Percentiles rank a stretch among this genome's conserved stretches.
Conservation (phyloP, 257 asterid species). For the Solanum sejunctum region DNA sequence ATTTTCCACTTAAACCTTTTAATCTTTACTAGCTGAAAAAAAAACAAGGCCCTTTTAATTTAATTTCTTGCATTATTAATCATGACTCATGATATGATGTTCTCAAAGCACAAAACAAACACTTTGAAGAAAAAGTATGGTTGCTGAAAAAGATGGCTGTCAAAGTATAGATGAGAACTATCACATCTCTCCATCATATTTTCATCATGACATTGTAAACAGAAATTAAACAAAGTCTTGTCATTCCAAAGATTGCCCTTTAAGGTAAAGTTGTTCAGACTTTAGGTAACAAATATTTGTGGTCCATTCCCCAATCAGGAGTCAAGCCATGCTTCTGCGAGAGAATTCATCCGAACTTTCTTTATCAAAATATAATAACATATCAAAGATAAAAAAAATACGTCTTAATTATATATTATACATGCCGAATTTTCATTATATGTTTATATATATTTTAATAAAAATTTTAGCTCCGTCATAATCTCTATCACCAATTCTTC, state of each 20-base stretch:
- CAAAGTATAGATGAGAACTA: conserved; percentile 50
- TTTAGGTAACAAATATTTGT: neutral
- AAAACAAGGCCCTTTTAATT: neutral
- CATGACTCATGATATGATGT: neutral
- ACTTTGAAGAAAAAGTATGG: neutral
- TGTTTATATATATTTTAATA: neutral
- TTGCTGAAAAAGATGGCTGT: conserved; percentile 60
- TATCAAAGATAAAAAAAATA: too few species aligned
- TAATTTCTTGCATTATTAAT: neutral
- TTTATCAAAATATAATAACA: neutral
- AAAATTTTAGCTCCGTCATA: neutral
- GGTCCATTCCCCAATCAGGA: neutral
- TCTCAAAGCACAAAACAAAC: neutral
- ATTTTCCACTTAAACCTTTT: neutral
- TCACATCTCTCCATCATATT: conserved; percentile 37
- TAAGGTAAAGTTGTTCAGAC: conserved; percentile 4
- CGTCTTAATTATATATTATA: neutral
- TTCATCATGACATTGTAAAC: neutral
- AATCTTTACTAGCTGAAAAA: neutral
- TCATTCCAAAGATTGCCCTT: conserved; percentile 9
- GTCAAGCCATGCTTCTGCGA: neutral
- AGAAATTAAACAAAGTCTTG: neutral
- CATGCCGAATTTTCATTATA: neutral
- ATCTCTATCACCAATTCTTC: neutral
- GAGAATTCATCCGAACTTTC: neutral